Evolutionary conservation across 768 basidiomycete genomes (phyloP).

Genomic region (Pholiota microspora): DNA sequence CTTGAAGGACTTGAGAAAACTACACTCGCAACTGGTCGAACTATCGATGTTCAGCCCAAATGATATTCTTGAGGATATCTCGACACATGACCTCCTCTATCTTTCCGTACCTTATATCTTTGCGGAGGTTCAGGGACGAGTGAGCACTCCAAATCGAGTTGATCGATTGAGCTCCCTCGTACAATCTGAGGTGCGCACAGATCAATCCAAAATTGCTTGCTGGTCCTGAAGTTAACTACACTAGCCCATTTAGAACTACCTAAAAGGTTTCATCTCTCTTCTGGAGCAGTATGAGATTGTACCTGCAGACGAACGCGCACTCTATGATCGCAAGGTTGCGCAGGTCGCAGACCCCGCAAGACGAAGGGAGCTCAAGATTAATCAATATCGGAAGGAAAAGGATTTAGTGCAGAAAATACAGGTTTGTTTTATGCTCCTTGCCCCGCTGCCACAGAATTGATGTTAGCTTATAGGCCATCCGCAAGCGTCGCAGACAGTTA

Average conservation of each 20-base stretch:
- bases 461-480: conserved; percentile 41
- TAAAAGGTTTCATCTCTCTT: conserved; percentile 43
- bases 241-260: conserved; percentile 40
- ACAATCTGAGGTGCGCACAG: conserved; percentile 52
- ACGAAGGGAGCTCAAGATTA: conserved; percentile 86
- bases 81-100: conserved; percentile 74
- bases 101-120: conserved; percentile 68
- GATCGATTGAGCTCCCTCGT: conserved; percentile 57
- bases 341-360: conserved; percentile 61
- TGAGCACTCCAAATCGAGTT: conserved; percentile 51
- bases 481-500: conserved; percentile 48
- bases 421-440: conserved; percentile 35
- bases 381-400: conserved; percentile 86
- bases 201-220: not conserved
- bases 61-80: conserved; percentile 79
- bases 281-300: conserved; percentile 69
- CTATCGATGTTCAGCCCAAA: conserved; percentile 82
- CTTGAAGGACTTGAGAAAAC: conserved; percentile 51
- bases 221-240: conserved; percentile 18
- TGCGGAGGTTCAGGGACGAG: conserved; percentile 63
- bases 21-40: conserved; percentile 52
- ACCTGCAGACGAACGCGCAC: conserved; percentile 52
- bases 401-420: conserved; percentile 70
- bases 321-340: conserved; percentile 50
- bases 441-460: conserved; percentile 1